Percentiles rank a stretch among this genome's conserved stretches.
phyloP scores from a whole-genome alignment of 192 early-diverging fungal species.

The Entophlyctis helioformis region DNA sequence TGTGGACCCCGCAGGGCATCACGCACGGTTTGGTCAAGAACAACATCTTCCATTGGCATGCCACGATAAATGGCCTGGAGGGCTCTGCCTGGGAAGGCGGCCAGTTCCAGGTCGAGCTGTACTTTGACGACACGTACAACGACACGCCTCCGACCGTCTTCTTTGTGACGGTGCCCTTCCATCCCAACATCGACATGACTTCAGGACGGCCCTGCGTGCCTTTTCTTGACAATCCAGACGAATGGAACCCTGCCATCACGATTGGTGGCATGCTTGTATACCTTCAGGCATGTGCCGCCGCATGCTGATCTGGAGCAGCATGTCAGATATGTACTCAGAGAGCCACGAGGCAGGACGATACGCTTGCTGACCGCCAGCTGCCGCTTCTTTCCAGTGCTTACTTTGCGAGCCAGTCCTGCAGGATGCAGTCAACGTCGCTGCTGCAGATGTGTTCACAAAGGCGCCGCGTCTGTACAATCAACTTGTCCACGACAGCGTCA shows the following conservation, averaged over 20 bases:
- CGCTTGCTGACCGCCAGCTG: too few relatives aligned
- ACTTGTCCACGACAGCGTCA: slow-evolving; percentile 34
- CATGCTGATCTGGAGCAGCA: too few relatives aligned
- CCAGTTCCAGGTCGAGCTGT: slow-evolving; percentile 24
- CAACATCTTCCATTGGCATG: slow-evolving; percentile 31
- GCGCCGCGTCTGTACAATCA: slow-evolving; percentile 34
- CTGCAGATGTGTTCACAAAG: slow-evolving; percentile 24
- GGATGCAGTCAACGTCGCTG: slow-evolving; percentile 27
- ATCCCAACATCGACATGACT: slow-evolving; percentile 39
- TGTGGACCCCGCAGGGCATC: too few relatives aligned
- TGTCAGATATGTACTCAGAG: too few relatives aligned
- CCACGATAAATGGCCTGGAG: slow-evolving; percentile 21
- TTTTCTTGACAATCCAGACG: slow-evolving; percentile 17
- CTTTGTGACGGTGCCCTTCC: slow-evolving; percentile 43
- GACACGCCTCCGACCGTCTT: slow-evolving; percentile 30
- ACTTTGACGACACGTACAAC: slow-evolving; percentile 31
- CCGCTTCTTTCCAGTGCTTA: slow-evolving; percentile 8
- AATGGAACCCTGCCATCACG: too few relatives aligned
- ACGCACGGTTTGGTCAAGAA: slow-evolving; percentile 8
- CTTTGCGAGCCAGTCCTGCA: slow-evolving; percentile 27
- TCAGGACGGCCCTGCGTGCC: slow-evolving; percentile 25
- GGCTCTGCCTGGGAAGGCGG: slow-evolving; percentile 36
- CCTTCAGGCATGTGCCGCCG: too few relatives aligned
- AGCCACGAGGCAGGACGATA: too few relatives aligned
- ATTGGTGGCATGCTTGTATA: too few relatives aligned